Percentiles rank a stretch among this genome's conserved stretches.
These are phyloP conservation scores for Penicillium sp. DNA, from an alignment of 2,329 filamentous ascomycete species.

Conservation along the genomic window DNA sequence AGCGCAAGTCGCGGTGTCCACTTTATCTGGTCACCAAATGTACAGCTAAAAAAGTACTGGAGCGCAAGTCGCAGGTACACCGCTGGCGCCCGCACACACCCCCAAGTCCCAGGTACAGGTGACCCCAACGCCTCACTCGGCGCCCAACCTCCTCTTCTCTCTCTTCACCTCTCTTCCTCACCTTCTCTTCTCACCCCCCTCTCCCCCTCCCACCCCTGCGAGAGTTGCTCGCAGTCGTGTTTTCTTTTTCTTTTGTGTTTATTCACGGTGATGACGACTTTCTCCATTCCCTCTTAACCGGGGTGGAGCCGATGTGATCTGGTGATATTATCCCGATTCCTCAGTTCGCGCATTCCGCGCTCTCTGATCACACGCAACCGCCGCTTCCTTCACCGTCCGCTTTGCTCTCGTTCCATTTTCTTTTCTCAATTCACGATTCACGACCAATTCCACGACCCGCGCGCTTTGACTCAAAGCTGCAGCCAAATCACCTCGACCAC, in stretches of 20 bases:
- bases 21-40: neutral
- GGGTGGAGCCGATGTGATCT: slow-evolving; percentile 28
- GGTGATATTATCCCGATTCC: slow-evolving; percentile 22
- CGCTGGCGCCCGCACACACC: neutral
- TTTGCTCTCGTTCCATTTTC: slow-evolving; percentile 19
- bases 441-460: slow-evolving; percentile 17
- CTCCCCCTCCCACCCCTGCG: slow-evolving; percentile 11
- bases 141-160: slow-evolving; percentile 13
- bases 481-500: neutral
- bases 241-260: slow-evolving; percentile 22
- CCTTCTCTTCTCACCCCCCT: slow-evolving; percentile 12
- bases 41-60: neutral
- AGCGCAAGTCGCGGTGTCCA: slow-evolving; percentile 6
- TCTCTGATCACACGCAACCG: slow-evolving; percentile 12
- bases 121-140: slow-evolving; percentile 16
- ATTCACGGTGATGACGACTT: slow-evolving; percentile 21
- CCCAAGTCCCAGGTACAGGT: slow-evolving; percentile 12
- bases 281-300: slow-evolving; percentile 18
- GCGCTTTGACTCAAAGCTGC: slow-evolving; percentile 16
- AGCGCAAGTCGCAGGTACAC: slow-evolving; percentile 14
- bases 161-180: slow-evolving; percentile 12
- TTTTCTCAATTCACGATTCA: slow-evolving; percentile 22
- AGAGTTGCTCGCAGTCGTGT: slow-evolving; percentile 7
- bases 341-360: slow-evolving; percentile 25
- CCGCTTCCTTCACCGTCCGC: slow-evolving; percentile 16